phyloP scores from a whole-genome alignment of 2,329 filamentous ascomycete species.

The Scopulariopsis brevicaulis region DNA sequence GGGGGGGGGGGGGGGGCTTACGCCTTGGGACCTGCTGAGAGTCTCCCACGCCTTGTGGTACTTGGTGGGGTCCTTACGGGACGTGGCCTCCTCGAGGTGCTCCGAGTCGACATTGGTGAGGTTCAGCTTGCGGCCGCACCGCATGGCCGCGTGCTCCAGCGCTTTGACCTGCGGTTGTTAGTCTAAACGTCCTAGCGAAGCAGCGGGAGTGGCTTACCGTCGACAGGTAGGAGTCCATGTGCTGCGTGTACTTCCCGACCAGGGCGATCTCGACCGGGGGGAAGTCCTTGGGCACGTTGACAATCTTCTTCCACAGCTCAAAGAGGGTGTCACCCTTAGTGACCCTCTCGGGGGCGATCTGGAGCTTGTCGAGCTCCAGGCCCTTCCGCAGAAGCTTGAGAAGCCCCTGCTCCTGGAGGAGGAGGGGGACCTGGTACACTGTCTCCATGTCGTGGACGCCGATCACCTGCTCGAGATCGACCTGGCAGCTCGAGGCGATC shows the following conservation, averaged over 20 bases:
- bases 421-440: constrained; percentile 90
- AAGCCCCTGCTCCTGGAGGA: constrained; percentile 73
- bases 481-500: constrained; percentile 81
- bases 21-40: background rate
- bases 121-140: constrained; percentile 66
- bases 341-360: constrained; percentile 39
- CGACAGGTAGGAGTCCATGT: constrained; percentile 71
- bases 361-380: constrained; percentile 50
- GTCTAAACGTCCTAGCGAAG: too few relatives aligned
- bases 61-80: constrained; percentile 51
- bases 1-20: background rate
- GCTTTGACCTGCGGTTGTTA: constrained; percentile 43
- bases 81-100: constrained; percentile 61
- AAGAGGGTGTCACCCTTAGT: constrained; percentile 60
- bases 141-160: constrained; percentile 86
- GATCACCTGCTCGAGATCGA: constrained; percentile 75
- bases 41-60: constrained; percentile 74
- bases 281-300: constrained; percentile 51
- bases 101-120: constrained; percentile 78
- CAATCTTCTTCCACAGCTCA: constrained; percentile 54
- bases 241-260: constrained; percentile 82
- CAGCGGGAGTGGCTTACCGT: too few relatives aligned
- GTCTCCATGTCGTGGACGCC: constrained; percentile 83
- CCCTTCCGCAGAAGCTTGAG: constrained; percentile 53
- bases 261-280: constrained; percentile 71